phyloP scores from a whole-genome alignment of 495 filamentous ascomycete genomes.

The Penicillium salamii region DNA sequence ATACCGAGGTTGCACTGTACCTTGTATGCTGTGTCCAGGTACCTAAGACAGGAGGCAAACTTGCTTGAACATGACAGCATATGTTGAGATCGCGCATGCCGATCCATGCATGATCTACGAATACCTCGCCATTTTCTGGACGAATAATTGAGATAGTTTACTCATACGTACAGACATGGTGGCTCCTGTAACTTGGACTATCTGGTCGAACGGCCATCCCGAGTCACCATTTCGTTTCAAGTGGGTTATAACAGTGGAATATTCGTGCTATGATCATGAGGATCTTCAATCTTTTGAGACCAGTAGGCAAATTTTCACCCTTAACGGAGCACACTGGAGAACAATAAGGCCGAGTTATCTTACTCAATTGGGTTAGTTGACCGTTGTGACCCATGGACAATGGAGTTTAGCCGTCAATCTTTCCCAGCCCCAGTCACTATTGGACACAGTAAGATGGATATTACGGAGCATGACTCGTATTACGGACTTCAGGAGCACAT shows the following conservation, averaged over 20 bases:
- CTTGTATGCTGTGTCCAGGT: background rate
- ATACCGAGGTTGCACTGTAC: background rate
- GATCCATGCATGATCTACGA: background rate
- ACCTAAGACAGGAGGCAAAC: background rate
- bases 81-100: background rate
- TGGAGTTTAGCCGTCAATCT: background rate
- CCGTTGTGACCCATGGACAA: constrained; percentile 18
- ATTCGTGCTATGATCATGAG: background rate
- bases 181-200: too few relatives aligned
- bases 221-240: background rate
- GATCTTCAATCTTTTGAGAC: background rate
- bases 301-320: background rate
- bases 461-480: too few relatives aligned
- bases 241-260: too few relatives aligned
- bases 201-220: too few relatives aligned
- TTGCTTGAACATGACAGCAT: background rate
- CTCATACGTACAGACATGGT: too few relatives aligned
- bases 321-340: background rate
- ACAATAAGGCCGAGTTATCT: background rate
- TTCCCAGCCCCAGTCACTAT: constrained; percentile 3
- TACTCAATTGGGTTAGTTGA: constrained; percentile 15
- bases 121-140: background rate
- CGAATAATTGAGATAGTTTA: background rate
- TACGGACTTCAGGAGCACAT: too few relatives aligned
- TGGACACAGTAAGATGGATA: too few relatives aligned